Conservation (phyloP, 441 rosid genomes). For the Populus trichocarpa region DNA sequence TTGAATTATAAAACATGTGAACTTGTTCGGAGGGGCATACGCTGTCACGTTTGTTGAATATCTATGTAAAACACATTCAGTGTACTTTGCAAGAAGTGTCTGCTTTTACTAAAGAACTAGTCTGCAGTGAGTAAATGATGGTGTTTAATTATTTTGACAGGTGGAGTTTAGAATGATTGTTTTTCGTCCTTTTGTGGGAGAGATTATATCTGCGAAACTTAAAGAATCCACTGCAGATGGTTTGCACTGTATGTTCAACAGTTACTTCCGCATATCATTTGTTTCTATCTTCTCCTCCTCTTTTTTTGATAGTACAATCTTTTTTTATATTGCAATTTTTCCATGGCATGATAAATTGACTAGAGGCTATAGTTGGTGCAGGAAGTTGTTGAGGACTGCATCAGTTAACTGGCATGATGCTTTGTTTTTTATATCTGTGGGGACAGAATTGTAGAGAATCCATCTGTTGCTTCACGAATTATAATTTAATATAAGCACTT, state of each 20-base stretch:
- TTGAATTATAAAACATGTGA: background rate
- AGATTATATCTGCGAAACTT: slow-evolving; percentile 61
- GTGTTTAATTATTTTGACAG: slow-evolving; percentile 27
- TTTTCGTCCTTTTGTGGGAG: slow-evolving; percentile 85
- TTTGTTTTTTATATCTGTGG: background rate
- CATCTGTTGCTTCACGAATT: background rate
- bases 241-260: slow-evolving; percentile 47
- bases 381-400: background rate
- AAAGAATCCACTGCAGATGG: slow-evolving; percentile 62
- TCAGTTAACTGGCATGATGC: background rate
- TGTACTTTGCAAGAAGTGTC: background rate
- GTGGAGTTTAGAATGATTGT: slow-evolving; percentile 61
- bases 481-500: background rate
- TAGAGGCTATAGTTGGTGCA: background rate
- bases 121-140: background rate
- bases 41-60: background rate
- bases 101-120: background rate
- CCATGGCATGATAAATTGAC: background rate
- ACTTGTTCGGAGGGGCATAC: background rate
- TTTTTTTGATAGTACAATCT: background rate
- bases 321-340: background rate
- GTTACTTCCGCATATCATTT: background rate
- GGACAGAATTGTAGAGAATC: background rate
- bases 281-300: background rate
- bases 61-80: background rate